Conservation (phyloP, 2,329 filamentous ascomycete species). For the Penicillium corylophilum region DNA sequence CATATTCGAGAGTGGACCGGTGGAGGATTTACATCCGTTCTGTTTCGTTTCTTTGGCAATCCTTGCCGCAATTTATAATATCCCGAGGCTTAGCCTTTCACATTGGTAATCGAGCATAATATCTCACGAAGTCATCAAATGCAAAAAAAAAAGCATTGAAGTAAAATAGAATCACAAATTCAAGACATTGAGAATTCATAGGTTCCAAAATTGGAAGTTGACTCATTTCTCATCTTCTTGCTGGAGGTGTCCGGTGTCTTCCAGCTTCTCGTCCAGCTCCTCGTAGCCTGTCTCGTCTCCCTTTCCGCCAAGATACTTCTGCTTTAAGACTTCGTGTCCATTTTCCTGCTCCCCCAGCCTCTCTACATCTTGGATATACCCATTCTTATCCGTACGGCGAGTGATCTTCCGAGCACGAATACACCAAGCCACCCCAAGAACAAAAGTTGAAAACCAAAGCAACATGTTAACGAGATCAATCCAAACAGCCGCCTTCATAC, state of each 20-base stretch:
- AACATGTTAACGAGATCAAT: conserved; percentile 10
- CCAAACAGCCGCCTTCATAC: conserved; percentile 11
- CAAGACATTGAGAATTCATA: neutral
- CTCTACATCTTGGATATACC: neutral
- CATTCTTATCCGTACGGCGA: neutral
- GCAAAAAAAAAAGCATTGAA: no score
- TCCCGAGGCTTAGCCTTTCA: neutral
- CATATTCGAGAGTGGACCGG: neutral
- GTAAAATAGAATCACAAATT: neutral
- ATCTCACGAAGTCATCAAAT: no score
- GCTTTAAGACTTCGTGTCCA: neutral
- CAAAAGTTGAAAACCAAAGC: conserved; percentile 7
- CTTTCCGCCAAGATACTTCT: neutral
- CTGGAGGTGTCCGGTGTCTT: neutral
- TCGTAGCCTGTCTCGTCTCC: neutral
- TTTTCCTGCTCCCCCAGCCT: neutral
- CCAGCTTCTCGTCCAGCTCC: neutral
- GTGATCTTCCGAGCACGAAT: conserved; percentile 4
- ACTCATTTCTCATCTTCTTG: neutral
- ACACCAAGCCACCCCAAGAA: conserved; percentile 12
- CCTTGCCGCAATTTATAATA: neutral
- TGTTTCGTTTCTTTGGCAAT: neutral
- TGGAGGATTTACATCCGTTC: neutral
- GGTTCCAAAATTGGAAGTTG: neutral
- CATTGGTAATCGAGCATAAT: no score